Conservation (phyloP, 192 early-diverging fungal genomes). For the Tieghemiomyces parasiticus region DNA sequence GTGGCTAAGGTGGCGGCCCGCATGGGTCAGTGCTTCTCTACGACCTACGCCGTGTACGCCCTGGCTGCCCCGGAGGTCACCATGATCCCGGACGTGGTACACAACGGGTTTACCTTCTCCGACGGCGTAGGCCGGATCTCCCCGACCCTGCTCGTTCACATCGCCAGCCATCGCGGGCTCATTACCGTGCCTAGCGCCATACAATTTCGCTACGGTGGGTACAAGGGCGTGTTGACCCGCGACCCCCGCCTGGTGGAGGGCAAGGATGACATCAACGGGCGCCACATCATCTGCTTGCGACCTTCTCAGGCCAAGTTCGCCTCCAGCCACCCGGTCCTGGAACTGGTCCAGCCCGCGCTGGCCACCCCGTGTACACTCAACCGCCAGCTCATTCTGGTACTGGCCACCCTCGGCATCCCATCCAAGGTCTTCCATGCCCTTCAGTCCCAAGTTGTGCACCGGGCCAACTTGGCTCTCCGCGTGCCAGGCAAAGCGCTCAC, state of each 20-base stretch:
- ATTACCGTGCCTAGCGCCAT: conserved; percentile 35
- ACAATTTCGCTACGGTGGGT: conserved; percentile 53
- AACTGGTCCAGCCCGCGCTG: conserved; percentile 37
- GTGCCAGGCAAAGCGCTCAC: too few species aligned
- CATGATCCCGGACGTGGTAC: conserved; percentile 37
- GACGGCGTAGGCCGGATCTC: conserved; percentile 63
- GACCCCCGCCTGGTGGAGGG: conserved; percentile 14
- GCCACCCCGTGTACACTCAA: conserved; percentile 40
- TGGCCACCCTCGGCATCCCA: conserved; percentile 37
- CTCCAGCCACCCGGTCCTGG: conserved; percentile 28
- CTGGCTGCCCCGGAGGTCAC: conserved; percentile 24
- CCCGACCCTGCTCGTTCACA: conserved; percentile 21
- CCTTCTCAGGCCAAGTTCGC: conserved; percentile 44
- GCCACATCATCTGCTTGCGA: conserved; percentile 22
- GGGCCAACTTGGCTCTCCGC: conserved; percentile 20
- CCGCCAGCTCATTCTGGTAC: conserved; percentile 44
- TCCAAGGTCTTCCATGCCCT: conserved; percentile 36
- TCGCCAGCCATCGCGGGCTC: conserved; percentile 24
- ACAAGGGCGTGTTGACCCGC: conserved; percentile 43
- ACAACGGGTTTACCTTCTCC: conserved; percentile 44
- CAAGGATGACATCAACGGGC: conserved; percentile 19
- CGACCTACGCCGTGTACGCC: conserved; percentile 33
- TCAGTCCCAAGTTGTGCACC: conserved; percentile 22
- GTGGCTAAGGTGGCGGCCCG: conserved; percentile 55
- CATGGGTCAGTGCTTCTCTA: conserved; percentile 61